phyloP scores from a whole-genome alignment of 2,329 filamentous ascomycete genomes.

The Fusarium domesticum region DNA sequence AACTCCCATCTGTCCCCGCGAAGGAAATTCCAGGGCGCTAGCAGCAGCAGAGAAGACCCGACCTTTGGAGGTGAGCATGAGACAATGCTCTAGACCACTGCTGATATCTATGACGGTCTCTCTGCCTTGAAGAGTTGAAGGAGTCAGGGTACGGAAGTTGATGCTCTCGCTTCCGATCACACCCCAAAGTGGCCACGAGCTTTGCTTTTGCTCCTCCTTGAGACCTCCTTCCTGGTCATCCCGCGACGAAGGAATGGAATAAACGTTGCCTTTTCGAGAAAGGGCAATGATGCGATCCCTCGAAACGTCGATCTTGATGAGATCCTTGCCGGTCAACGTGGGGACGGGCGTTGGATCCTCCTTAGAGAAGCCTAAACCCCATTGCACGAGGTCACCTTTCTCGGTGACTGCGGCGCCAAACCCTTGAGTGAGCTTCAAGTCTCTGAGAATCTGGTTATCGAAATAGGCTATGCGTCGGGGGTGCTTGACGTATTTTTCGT shows the following conservation, averaged over 20 bases:
- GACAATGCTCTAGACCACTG: constrained; percentile 79
- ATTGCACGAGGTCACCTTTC: constrained; percentile 85
- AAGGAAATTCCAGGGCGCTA: constrained; percentile 73
- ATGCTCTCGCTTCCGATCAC: constrained; percentile 40
- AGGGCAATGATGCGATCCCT: constrained; percentile 80
- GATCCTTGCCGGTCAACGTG: constrained; percentile 78
- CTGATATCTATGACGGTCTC: constrained; percentile 74
- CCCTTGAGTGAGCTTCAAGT: constrained; percentile 77
- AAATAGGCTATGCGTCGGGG: constrained; percentile 79
- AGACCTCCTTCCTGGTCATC: constrained; percentile 64
- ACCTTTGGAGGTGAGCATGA: constrained; percentile 80
- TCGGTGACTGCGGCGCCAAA: constrained; percentile 88
- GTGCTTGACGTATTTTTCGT: constrained; percentile 73
- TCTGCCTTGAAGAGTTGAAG: constrained; percentile 59
- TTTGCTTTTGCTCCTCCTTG: constrained; percentile 56
- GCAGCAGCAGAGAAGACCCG: constrained; percentile 87
- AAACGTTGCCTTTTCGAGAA: constrained; percentile 71
- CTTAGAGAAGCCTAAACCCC: constrained; percentile 75
- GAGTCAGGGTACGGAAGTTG: constrained; percentile 71
- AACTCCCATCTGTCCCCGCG: constrained; percentile 81
- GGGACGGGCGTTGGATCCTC: constrained; percentile 60
- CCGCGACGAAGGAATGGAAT: constrained; percentile 76
- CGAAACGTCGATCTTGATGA: constrained; percentile 73
- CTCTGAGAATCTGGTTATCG: constrained; percentile 76
- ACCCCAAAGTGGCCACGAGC: constrained; percentile 71